These are phyloP conservation scores for Backusella luteola DNA, from an alignment of 192 early-diverging fungal genomes.

Conservation along the genomic window DNA sequence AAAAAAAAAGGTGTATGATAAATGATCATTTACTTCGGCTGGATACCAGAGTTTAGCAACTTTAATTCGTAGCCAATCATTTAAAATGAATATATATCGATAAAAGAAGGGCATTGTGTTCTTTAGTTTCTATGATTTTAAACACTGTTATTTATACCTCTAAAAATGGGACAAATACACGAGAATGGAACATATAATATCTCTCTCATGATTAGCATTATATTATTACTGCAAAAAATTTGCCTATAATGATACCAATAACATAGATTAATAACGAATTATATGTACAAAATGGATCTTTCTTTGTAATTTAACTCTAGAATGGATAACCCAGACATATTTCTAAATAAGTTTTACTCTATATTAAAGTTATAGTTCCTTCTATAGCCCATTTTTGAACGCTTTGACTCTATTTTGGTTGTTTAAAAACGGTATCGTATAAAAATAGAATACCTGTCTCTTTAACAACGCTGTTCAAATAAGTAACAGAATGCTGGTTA, in stretches of 20 bases:
- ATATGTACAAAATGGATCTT: not conserved
- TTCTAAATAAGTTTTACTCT: not conserved
- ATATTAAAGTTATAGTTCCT: not conserved
- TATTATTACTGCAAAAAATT: not conserved
- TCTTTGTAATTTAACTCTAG: not conserved
- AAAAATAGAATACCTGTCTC: not conserved
- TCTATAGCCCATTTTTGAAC: not conserved
- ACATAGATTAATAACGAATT: not conserved
- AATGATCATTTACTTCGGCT: not conserved
- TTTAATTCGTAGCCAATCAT: not conserved
- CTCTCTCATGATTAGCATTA: not conserved
- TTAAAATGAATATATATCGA: not conserved
- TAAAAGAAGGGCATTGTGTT: not conserved
- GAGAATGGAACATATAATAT: not conserved
- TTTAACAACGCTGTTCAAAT: not conserved
- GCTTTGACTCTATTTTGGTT: not conserved
- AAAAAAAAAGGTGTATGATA: not conserved
- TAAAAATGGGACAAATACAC: conserved; percentile 7
- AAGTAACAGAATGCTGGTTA: not conserved
- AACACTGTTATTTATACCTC: not conserved
- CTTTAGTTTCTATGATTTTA: not conserved
- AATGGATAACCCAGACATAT: not conserved
- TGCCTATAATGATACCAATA: not conserved
- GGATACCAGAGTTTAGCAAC: not conserved
- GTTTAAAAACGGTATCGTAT: not conserved